Base-by-base conservation (phyloP, 768 basidiomycete species). In the Kwoniella bestiolae region DNA sequence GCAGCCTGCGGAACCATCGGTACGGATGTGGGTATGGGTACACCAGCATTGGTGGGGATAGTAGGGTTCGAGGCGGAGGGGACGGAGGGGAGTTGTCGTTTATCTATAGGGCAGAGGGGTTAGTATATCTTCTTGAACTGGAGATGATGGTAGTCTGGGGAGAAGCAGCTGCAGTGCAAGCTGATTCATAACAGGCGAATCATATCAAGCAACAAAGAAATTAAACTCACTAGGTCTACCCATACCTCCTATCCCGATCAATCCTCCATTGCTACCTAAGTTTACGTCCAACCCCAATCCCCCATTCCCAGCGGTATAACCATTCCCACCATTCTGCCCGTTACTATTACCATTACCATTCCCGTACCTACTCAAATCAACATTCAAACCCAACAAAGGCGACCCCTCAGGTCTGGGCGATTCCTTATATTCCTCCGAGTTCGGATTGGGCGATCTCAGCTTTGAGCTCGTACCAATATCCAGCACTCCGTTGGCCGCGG, bases 1-100 rank as follows among this genome's bases (percentile, higher is more conserved):
- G 62, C 62, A 16, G 52, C 32, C 29, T 63, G 62, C 2, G 53
- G 53, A 14, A 49, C 11, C 62, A 63, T 63, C 34, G 62, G 62
- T 49, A 63, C 62, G 16, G 50, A 53, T 8, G 62, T 63, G 21
- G 55, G 62, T 9, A 63, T 34, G 3, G 38, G 9, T 9, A 35
- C 46, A 25, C 11, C 45, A 7, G 55, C 34, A 25, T 56, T 49
- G 5, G 29, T 35, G 5, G 53, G 62, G 25, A 49, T 56, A 18
- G 32, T 32, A 25, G 53, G 62, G 21, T 55, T 56, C 9, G 62
- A 53, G 1, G 62, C 44, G 7, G 55, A 56, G 12, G 62, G 62
- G 12, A 49, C 47, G 26, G 53, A 21, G n/a, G 62, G 62, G 23
- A 63, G 52, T 44, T 63, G 62, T 41, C 62, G 41, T 50, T 44